Evolutionary conservation across 345 rosid species (phyloP), one percentile per base, ranked within the genome.

Genomic region (Luvunga scandens): DNA sequence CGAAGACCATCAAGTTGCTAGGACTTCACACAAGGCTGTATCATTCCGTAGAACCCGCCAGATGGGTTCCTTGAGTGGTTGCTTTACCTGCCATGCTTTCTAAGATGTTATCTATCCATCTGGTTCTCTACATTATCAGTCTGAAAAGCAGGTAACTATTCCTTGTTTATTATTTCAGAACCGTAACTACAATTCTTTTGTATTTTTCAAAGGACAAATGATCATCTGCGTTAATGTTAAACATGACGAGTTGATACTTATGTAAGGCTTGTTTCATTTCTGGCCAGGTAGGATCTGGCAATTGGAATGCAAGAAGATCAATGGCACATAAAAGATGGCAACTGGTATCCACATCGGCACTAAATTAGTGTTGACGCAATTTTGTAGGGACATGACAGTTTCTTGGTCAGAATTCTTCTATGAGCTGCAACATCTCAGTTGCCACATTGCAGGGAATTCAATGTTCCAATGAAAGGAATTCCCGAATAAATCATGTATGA

Each of bases 41-140:
- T 79, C 89, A 39, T 86, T 89, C 71, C 79, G 81, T 61, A 84
- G 86, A 86, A 87, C 89, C 60, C 80, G 90, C 74, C 96, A 89
- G 66, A 88, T 88, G 56, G 79, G 90, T 79, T 89, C 97, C 27
- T 83, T 95, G 80, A 89, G 94, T 79, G 95, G 97, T 78, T 95
- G 99, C 83, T 95, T 95, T 77, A 88, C 94, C 64, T 95, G 98
- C 84, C 92, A 89, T 82, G 90, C 90, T 66, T 89, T 92, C 87
- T 95, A 83, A 84, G 63, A 66, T 77, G 78, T 78, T 57, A 19
- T 39, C 57, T 71, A 60, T 81, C 80, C 72, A 69, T 21, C 59
- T 56, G 62, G 67, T 66, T 53, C 25, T 31, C 25, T 39, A 55
- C 59, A 56, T 69, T 21, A 38, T 38, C 30, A 27, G 67, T 73